Base-by-base conservation (phyloP, 208 protist species). In the Acanthamoeba sp. region DNA sequence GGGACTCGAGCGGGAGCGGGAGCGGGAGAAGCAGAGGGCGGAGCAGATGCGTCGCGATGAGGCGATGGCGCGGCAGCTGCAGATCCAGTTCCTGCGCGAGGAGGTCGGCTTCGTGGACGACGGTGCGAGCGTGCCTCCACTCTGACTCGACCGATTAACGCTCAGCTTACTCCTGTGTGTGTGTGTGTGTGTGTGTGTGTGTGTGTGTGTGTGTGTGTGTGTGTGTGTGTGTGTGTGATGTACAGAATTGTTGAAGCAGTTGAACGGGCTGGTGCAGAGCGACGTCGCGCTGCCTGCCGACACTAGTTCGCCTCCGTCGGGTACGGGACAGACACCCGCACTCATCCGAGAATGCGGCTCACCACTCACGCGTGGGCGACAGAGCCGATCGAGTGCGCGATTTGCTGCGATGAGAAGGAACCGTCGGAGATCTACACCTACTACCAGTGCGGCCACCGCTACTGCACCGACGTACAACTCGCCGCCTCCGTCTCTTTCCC, bases 11-110 rank as follows among this genome's bases (percentile, higher is more conserved):
- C 22, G 0, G 7, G 36, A 84, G 22, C 0, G 16, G 24, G 42
- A 84, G 20, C 10, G 36, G 73, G 73, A 16, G 40, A 55, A 55
- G 55, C 16, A 69, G 16, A n/a, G 40, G 29, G 38, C 50, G 3
- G 84, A 71, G 34, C 55, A 91, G 84, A 91, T 91, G 59, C 50
- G 59, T 9, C 42, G 55, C 71, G 84, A 91, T n/a, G 84, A 91
- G 59, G 84, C 71, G 0, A 27, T 91, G 52, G 84, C 84, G 29
- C 22, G 42, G 20, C 84, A 91, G 55, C 84, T 91, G 50, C 84
- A 91, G 36, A 62, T 91, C 18, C 84, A 91, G 38, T 91, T 91
- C 29, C 34, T 91, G 9, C 84, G 59, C 50, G 84, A 91, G 40
- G 50, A 50, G 6, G 84, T 5, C 2, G 59, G 59, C 48, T 55